Conservation (phyloP, 2,329 filamentous ascomycete genomes). For the Pleurostoma richardsiae region DNA sequence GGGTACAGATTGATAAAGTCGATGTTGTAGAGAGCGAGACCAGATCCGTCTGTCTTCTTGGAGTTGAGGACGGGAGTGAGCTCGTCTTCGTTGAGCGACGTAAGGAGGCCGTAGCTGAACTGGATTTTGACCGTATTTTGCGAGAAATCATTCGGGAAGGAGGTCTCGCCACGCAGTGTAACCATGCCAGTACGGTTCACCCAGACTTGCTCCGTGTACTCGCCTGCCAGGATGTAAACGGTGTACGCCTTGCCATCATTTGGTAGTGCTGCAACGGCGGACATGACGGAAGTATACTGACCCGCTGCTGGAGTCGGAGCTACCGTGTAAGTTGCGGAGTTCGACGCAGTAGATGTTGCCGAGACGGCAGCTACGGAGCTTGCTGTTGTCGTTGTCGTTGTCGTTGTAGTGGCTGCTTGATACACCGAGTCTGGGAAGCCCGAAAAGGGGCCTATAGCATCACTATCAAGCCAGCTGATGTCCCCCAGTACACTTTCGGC, state of each 20-base stretch:
- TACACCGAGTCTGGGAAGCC: slow-evolving; percentile 3
- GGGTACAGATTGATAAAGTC: slow-evolving; percentile 29
- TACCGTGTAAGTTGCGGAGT: slow-evolving; percentile 19
- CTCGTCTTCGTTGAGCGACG: slow-evolving; percentile 32
- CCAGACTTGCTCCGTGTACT: slow-evolving; percentile 33
- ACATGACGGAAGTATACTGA: slow-evolving; percentile 33
- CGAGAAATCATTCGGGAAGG: slow-evolving; percentile 25
- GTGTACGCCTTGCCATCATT: slow-evolving; percentile 31
- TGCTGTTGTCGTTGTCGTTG: slow-evolving; percentile 1
- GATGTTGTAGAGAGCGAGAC: slow-evolving; percentile 47
- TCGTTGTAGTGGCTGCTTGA: background rate
- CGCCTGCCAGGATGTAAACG: slow-evolving; percentile 32
- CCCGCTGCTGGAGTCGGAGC: slow-evolving; percentile 27
- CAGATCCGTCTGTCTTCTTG: slow-evolving; percentile 34
- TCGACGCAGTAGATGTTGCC: slow-evolving; percentile 5
- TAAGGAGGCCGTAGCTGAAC: slow-evolving; percentile 29
- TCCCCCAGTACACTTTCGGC: slow-evolving; percentile 18
- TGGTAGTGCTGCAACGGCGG: slow-evolving; percentile 36
- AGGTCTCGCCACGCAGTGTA: slow-evolving; percentile 25
- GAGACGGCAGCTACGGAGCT: slow-evolving; percentile 1
- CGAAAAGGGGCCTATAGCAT: slow-evolving; percentile 17
- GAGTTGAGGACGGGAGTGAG: slow-evolving; percentile 36
- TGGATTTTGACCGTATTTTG: slow-evolving; percentile 29
- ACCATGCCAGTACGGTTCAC: slow-evolving; percentile 33
- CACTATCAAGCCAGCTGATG: slow-evolving; percentile 22